Percentiles rank a stretch among this genome's conserved stretches.
Conservation (phyloP, 164 flowering plant genomes). For the Chimonanthus praecox region DNA sequence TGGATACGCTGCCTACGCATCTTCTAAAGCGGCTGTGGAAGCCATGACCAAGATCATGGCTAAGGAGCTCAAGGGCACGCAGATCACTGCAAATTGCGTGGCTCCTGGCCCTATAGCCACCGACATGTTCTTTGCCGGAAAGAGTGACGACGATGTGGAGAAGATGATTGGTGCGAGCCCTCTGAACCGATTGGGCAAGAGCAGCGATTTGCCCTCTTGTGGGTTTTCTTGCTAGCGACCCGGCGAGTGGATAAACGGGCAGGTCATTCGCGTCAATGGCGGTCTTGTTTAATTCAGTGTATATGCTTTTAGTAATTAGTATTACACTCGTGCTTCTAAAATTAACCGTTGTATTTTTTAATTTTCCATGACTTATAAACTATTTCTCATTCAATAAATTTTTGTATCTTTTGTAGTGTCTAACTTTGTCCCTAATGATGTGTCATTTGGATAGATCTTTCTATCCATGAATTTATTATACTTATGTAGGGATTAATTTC, state of each 20-base stretch:
- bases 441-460: too few relatives aligned
- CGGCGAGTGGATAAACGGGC: conserved; percentile 61
- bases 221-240: conserved; percentile 47
- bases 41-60: conserved; percentile 52
- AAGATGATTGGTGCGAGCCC: conserved; percentile 27
- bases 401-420: too few relatives aligned
- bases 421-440: too few relatives aligned
- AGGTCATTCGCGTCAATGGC: conserved; percentile 52
- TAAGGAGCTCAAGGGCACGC: conserved; percentile 56
- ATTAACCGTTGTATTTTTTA: too few relatives aligned
- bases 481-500: too few relatives aligned
- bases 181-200: conserved; percentile 37
- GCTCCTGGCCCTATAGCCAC: conserved; percentile 65
- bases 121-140: conserved; percentile 51
- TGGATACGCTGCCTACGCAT: conserved; percentile 38
- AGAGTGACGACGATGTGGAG: conserved; percentile 34
- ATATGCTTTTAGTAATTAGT: too few relatives aligned
- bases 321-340: too few relatives aligned
- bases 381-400: too few relatives aligned
- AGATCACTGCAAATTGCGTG: conserved; percentile 50
- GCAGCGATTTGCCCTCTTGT: conserved; percentile 49
- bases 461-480: too few relatives aligned
- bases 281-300: conserved; percentile 30
- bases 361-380: too few relatives aligned
- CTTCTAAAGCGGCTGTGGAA: conserved; percentile 66